A percentile compares a stretch with the other conserved stretches of the same genome.
Conservation (phyloP, 2,329 filamentous ascomycete species). For the Cladosporium sp. region DNA sequence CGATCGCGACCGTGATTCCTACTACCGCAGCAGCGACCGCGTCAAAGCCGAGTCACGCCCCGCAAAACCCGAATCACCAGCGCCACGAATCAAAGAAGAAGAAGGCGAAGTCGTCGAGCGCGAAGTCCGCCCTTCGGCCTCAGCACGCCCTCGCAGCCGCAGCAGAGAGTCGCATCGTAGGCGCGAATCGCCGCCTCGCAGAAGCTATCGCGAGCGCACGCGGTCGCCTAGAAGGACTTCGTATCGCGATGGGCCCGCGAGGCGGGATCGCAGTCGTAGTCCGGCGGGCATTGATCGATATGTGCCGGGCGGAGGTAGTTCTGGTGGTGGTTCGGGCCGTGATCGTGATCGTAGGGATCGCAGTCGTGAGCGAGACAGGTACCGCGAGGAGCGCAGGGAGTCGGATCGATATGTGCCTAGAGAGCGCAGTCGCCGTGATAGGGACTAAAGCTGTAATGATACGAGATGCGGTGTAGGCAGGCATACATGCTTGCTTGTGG, state of each 20-base stretch:
- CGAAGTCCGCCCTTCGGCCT: neutral
- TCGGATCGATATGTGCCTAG: slow-evolving; percentile 40
- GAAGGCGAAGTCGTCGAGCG: slow-evolving; percentile 25
- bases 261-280: slow-evolving; percentile 24
- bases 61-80: neutral
- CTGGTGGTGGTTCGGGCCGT: slow-evolving; percentile 20
- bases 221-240: slow-evolving; percentile 15
- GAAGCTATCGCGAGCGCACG: slow-evolving; percentile 18
- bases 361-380: slow-evolving; percentile 35
- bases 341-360: slow-evolving; percentile 31
- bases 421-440: slow-evolving; percentile 14
- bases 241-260: slow-evolving; percentile 32
- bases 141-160: slow-evolving; percentile 20
- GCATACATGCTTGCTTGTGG: neutral
- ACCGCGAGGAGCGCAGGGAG: slow-evolving; percentile 37
- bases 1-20: slow-evolving; percentile 29
- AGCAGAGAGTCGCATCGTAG: slow-evolving; percentile 23
- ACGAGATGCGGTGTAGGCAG: neutral
- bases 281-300: slow-evolving; percentile 43
- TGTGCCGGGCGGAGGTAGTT: slow-evolving; percentile 38
- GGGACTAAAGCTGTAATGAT: neutral
- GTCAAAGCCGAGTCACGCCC: neutral
- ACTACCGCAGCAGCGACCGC: slow-evolving; percentile 33
- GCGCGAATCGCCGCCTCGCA: slow-evolving; percentile 14
- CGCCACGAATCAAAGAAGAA: slow-evolving; percentile 20